Base-by-base conservation (phyloP, 768 basidiomycete genomes). In the Tubosaeta brunneosetosa region DNA sequence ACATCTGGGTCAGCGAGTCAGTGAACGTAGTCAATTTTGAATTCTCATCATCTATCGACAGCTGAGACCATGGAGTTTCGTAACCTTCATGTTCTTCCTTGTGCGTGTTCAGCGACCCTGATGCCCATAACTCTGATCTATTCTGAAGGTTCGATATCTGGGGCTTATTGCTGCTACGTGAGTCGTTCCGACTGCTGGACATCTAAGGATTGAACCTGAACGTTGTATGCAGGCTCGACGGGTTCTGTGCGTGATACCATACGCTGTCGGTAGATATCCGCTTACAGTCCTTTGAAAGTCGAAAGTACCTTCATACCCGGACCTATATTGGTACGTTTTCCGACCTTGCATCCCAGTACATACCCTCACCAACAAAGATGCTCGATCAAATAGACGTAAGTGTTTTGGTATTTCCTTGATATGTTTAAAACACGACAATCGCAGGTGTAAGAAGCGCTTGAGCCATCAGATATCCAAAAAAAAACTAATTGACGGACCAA, bases 231-330 rank as follows among this genome's bases (percentile, higher is more conserved):
- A 63, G 61, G 22, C 6, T 34, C 9, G 8, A 33, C 8, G 50
- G 9, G 14, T 31, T 63, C 0, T 53, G 61, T 63, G 40, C 27
- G 61, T 51, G 19, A 33, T 16, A 6, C 1, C 8, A 3, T 6
- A 11, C 26, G 3, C 1, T 36, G 2, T 4, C 1, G 0, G 17
- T 10, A 25, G 16, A 11, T 33, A 14, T 10, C 6, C 25, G 11
- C 55, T 63, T 10, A 61, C 7, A 12, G 13, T 38, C 1, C 12
- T 38, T 38, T 27, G n/a, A 38, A 53, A 63, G 62, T 32, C 6
- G 60, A 55, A 22, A 55, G 31, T 19, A 32, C 47, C 8, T 65
- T 64, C 34, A 40, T 64, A 14, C 55, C 60, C 36, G 63, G 63
- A 6, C 52, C 63, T 3, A 16, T 40, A 25, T 33, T 38, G 19